Percentiles rank a stretch among this genome's conserved stretches.
Conservation (phyloP, 352 stramenopile species). For the Thalassiosira exigua region DNA sequence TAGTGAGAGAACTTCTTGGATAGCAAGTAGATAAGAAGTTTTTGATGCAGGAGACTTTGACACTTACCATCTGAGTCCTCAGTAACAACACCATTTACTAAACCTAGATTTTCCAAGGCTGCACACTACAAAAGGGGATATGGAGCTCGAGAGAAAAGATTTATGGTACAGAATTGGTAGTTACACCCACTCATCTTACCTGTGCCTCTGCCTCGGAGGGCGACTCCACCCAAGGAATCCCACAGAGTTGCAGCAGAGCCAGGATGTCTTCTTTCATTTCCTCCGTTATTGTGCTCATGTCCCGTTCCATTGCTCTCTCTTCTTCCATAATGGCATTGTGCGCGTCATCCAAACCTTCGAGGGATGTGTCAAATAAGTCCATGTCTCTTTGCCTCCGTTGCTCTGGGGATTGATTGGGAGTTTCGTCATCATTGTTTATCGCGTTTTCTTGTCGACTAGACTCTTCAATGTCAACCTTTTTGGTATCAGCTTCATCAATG, state of each 20-base stretch:
- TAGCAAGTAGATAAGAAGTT: no score
- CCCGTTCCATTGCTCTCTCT: constrained; percentile 78
- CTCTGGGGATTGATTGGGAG: constrained; percentile 13
- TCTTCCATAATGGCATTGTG: constrained; percentile 58
- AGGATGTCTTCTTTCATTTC: constrained; percentile 98
- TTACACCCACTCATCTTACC: no score
- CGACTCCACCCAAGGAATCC: constrained; percentile 98
- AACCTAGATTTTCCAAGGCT: constrained; percentile 91
- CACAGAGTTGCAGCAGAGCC: constrained; percentile 94
- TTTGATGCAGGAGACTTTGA: no score
- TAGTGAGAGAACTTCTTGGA: no score
- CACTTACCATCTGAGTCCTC: constrained; percentile 97
- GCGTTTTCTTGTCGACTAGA: background rate
- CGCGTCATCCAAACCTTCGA: constrained; percentile 59
- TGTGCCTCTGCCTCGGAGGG: constrained; percentile 99
- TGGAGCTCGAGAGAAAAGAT: no score
- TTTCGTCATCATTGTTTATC: no score
- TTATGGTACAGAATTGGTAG: no score
- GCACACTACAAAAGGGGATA: no score
- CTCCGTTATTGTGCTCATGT: constrained; percentile 94
- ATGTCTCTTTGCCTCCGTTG: constrained; percentile 4
- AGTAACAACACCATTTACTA: constrained; percentile 98
- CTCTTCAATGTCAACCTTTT: background rate
- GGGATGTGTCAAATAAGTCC: constrained; percentile 51
- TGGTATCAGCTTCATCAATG: constrained; percentile 15